phyloP scores from a whole-genome alignment of 805 yeast genomes.

The Kodamaea sagamina region DNA sequence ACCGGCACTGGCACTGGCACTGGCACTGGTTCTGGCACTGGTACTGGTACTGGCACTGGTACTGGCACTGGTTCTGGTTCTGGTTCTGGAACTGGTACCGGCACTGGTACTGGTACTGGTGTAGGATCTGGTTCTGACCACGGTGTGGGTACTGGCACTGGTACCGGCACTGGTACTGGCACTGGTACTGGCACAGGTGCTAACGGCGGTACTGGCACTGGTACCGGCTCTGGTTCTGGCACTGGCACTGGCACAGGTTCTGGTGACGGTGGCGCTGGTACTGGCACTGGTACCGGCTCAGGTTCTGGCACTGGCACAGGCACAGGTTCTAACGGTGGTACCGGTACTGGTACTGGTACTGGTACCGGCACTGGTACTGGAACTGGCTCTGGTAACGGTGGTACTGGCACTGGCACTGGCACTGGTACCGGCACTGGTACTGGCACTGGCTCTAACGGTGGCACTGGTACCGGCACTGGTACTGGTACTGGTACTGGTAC shows the following conservation, averaged over 20 bases:
- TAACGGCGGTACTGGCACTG: background rate
- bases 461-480: constrained; percentile 2
- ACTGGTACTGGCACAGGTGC: background rate
- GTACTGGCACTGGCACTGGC: constrained; percentile 3
- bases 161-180: background rate
- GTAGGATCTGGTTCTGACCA: background rate
- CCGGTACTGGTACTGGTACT: constrained; percentile 3
- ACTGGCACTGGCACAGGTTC: constrained; percentile 3
- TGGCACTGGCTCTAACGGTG: constrained; percentile 6
- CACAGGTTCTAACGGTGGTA: background rate
- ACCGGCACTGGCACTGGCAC: constrained; percentile 1
- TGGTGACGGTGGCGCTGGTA: constrained; percentile 1
- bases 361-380: background rate
- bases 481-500: constrained; percentile 4
- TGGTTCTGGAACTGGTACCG: background rate
- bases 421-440: constrained; percentile 4
- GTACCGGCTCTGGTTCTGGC: background rate
- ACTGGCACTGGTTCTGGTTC: constrained; percentile 1
- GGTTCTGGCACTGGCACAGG: constrained; percentile 1
- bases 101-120: background rate
- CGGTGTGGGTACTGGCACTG: background rate
- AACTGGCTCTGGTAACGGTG: background rate
- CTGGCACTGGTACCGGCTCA: constrained; percentile 3
- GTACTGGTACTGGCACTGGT: constrained; percentile 1
- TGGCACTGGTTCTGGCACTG: constrained; percentile 1